Percentiles rank a stretch among this genome's conserved stretches.
Evolutionary conservation across 1,284 basidiomycete species (phyloP).

Genomic region (Trichosporon coremiiforme): DNA sequence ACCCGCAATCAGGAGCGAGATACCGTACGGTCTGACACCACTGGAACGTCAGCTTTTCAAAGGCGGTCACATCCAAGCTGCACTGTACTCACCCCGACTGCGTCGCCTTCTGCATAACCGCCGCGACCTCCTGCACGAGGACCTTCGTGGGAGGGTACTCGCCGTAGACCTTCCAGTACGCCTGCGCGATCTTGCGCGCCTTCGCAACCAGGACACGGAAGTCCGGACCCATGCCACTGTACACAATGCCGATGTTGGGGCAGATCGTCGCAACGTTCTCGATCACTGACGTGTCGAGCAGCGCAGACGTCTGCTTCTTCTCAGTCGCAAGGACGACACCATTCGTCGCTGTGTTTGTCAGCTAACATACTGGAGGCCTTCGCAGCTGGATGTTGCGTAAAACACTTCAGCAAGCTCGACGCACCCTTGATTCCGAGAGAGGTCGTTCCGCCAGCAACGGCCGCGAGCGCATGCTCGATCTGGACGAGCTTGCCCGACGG

Average conservation of each 20-base stretch:
- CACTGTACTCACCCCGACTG: slow-evolving; percentile 78
- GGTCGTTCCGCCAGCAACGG: slow-evolving; percentile 94
- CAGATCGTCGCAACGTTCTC: slow-evolving; percentile 96
- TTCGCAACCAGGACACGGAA: slow-evolving; percentile 91
- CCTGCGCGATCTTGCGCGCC: slow-evolving; percentile 95
- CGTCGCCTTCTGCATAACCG: slow-evolving; percentile 97
- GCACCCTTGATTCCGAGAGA: slow-evolving; percentile 97
- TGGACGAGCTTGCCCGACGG: slow-evolving; percentile 98
- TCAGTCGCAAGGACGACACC: slow-evolving; percentile 99
- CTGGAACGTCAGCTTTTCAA: slow-evolving; percentile 58
- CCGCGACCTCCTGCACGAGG: slow-evolving; percentile 95
- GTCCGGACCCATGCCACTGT: slow-evolving; percentile 99
- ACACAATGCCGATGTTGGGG: slow-evolving; percentile 98
- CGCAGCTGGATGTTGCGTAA: background rate
- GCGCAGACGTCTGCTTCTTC: slow-evolving; percentile 96
- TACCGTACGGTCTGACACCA: slow-evolving; percentile 96
- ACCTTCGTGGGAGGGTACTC: slow-evolving; percentile 99
- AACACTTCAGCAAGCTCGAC: slow-evolving; percentile 24
- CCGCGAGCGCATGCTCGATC: slow-evolving; percentile 98
- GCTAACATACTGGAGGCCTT: background rate
- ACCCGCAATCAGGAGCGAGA: slow-evolving; percentile 93
- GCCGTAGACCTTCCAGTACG: slow-evolving; percentile 99
- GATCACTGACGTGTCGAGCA: slow-evolving; percentile 95
- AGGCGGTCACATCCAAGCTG: no score
- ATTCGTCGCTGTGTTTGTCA: slow-evolving; percentile 73